Conservation (phyloP, 1,284 basidiomycete genomes). For the Lentinus polychrous region DNA sequence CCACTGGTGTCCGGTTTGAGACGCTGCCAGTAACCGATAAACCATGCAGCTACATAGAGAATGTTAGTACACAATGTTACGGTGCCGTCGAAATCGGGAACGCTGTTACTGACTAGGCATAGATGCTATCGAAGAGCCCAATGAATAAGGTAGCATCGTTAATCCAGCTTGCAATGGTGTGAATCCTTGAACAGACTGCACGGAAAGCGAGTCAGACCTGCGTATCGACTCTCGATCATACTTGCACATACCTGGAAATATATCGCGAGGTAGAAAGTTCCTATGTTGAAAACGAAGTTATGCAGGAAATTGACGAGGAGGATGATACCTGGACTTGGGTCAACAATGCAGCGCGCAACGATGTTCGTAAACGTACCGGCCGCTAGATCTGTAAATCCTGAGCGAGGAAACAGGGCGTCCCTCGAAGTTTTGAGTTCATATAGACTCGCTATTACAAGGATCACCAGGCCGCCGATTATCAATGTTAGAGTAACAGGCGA, state of each 20-base stretch:
- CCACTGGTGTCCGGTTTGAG: constrained; percentile 49
- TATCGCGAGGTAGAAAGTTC: constrained; percentile 75
- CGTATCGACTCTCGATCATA: background rate
- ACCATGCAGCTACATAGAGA: constrained; percentile 61
- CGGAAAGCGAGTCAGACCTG: constrained; percentile 4
- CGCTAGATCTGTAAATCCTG: constrained; percentile 50
- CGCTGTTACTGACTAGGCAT: constrained; percentile 41
- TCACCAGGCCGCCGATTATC: constrained; percentile 45
- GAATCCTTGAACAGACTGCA: constrained; percentile 57
- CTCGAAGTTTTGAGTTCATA: constrained; percentile 61
- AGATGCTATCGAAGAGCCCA: constrained; percentile 73
- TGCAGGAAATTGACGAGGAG: constrained; percentile 69
- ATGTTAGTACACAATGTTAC: too few relatives aligned
- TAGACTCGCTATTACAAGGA: constrained; percentile 49
- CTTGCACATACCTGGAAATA: constrained; percentile 59
- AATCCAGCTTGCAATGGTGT: constrained; percentile 64
- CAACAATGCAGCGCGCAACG: constrained; percentile 16
- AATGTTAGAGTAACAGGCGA: constrained; percentile 52
- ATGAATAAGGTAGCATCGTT: constrained; percentile 70
- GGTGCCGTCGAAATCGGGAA: constrained; percentile 3
- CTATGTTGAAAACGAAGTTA: constrained; percentile 73
- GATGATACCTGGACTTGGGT: constrained; percentile 44
- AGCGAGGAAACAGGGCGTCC: constrained; percentile 65
- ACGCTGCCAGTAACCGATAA: constrained; percentile 58
- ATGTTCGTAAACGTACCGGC: constrained; percentile 38